These are phyloP conservation scores for Trypanosoma lewisi DNA, from an alignment of 208 protist genomes.

Conservation along the genomic window DNA sequence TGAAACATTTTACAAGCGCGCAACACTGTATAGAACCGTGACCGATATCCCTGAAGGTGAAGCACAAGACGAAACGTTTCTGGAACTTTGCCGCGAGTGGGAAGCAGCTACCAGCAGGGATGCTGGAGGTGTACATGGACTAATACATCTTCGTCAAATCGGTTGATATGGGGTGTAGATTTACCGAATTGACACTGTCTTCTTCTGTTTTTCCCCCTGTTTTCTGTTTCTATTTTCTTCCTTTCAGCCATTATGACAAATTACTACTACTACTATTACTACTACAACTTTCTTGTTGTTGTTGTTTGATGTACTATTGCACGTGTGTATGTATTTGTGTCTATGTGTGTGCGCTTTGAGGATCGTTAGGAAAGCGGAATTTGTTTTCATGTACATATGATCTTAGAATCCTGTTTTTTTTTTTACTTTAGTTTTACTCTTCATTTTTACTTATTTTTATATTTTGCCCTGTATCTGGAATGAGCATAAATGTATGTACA, in stretches of 20 bases:
- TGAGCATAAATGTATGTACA: background rate
- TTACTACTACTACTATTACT: too few species aligned
- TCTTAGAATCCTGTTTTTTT: background rate
- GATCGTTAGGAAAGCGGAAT: too few species aligned
- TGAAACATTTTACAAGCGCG: constrained; percentile 52
- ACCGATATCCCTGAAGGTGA: constrained; percentile 7
- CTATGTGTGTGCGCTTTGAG: background rate
- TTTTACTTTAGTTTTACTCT: background rate
- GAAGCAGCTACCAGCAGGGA: constrained; percentile 14
- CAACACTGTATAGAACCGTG: constrained; percentile 58
- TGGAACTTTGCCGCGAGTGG: constrained; percentile 45
- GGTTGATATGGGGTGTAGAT: constrained; percentile 5
- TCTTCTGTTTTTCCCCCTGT: constrained; percentile 7
- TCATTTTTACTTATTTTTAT: background rate
- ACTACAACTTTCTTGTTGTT: constrained; percentile 6
- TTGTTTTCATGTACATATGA: background rate
- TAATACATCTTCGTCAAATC: constrained; percentile 6
- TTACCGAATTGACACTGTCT: constrained; percentile 13
- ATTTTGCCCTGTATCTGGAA: background rate
- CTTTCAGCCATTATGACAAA: too few species aligned
- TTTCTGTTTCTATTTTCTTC: background rate
- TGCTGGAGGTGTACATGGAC: background rate
- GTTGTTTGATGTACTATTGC: too few species aligned
- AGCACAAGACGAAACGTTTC: constrained; percentile 16
- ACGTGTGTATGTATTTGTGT: constrained; percentile 8